Evolutionary conservation across 2,329 filamentous ascomycete genomes (phyloP).

Genomic region (Aspergillus sp.): DNA sequence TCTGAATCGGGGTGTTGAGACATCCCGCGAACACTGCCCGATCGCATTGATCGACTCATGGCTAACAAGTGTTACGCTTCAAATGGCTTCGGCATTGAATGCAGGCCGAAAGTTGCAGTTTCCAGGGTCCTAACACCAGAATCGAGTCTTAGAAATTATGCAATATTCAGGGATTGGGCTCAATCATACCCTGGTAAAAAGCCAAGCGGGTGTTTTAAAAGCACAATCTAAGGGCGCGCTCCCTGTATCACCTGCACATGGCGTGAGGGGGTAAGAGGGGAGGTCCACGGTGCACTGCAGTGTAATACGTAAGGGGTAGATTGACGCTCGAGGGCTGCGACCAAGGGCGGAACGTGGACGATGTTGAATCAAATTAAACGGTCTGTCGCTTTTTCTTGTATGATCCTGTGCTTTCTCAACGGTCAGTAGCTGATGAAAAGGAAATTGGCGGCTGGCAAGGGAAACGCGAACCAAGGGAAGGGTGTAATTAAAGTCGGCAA

Average conservation of each 20-base stretch:
- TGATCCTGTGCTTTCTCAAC: not conserved
- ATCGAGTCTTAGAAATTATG: not conserved
- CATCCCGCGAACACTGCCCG: constrained; percentile 25
- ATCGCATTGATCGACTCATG: constrained; percentile 17
- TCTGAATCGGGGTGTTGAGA: constrained; percentile 27
- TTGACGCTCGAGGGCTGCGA: not conserved
- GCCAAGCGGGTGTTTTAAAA: not conserved
- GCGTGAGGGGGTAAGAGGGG: constrained; percentile 10
- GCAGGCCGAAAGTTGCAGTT: not conserved
- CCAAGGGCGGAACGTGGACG: not conserved
- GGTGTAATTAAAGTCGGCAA: not conserved
- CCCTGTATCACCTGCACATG: constrained; percentile 19
- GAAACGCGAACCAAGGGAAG: constrained; percentile 5
- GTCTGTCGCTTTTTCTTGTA: not conserved
- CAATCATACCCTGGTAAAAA: not conserved
- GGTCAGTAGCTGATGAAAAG: not conserved
- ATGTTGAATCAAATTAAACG: constrained; percentile 6
- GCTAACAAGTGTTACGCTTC: not conserved
- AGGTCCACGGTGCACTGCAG: constrained; percentile 1
- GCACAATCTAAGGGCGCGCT: constrained; percentile 9
- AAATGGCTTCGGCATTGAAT: constrained; percentile 7
- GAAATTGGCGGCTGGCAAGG: not conserved
- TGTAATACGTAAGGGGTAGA: constrained; percentile 9
- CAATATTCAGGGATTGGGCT: not conserved
- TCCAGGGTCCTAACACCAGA: not conserved